Evolutionary conservation across 106 monocot genomes (phyloP).

Genomic region (Acorus calamus): DNA sequence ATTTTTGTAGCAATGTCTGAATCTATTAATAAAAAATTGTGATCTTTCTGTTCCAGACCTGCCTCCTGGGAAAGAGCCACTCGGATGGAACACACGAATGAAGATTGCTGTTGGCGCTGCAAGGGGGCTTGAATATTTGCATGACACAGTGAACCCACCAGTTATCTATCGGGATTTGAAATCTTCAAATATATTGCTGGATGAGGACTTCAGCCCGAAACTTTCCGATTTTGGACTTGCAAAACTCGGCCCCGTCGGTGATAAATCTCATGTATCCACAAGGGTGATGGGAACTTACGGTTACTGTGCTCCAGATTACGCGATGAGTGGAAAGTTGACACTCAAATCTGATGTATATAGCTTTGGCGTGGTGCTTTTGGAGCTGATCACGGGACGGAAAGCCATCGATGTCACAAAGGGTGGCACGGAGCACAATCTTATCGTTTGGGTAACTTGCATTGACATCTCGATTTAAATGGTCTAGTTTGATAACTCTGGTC

Average conservation of each 20-base stretch:
- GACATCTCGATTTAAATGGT: too few relatives aligned
- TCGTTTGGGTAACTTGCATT: constrained; percentile 42
- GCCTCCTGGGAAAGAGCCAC: constrained; percentile 16
- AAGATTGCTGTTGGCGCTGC: constrained; percentile 52
- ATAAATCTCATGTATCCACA: constrained; percentile 57
- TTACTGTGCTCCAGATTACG: constrained; percentile 69
- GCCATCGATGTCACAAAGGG: constrained; percentile 34
- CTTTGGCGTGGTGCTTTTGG: constrained; percentile 58
- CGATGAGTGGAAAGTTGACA: constrained; percentile 57
- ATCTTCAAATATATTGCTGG: constrained; percentile 57
- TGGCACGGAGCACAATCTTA: constrained; percentile 35
- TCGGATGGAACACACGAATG: constrained; percentile 47
- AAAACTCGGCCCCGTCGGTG: constrained; percentile 54
- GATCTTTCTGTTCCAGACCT: constrained; percentile 18
- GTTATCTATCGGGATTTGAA: constrained; percentile 71
- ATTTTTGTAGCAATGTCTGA: too few relatives aligned
- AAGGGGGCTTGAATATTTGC: constrained; percentile 42
- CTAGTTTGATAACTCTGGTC: too few relatives aligned
- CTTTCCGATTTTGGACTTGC: constrained; percentile 73
- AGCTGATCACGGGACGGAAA: constrained; percentile 52
- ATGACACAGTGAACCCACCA: constrained; percentile 47
- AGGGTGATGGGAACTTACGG: constrained; percentile 72
- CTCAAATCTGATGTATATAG: constrained; percentile 64
- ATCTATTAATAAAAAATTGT: too few relatives aligned
- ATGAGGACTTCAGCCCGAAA: constrained; percentile 48